Evolutionary conservation across 345 rosid species (phyloP), one percentile per base, ranked within the genome.

Genomic region (Iberis pinnata): DNA sequence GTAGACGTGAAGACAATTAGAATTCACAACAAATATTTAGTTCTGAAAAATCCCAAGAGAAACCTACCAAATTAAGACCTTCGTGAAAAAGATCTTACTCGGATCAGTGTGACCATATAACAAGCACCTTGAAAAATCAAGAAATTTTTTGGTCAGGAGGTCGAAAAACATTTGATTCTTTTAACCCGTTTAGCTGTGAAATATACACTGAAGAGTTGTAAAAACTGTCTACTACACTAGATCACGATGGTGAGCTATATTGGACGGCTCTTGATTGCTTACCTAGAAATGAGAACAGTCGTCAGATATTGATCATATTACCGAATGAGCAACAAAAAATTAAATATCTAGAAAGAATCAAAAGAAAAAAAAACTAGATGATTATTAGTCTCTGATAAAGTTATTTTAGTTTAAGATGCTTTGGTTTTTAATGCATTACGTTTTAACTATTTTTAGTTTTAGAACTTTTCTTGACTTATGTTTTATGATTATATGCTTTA

Each of bases 41-140:
- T 43, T 35, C 20, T 18, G 4, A 12, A 7, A 48, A 9, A 13
- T 42, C n/a, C 2, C 13, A 16, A 1, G 53, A 48, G 12, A 48
- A 11, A 26, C 12, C 38, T 5, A 1, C 5, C 37, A 48, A 11
- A 16, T 11, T 9, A 15, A 48, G 3, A 48, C 12, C 27, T 44
- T 44, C 49, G n/a, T 3, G 11, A 6, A 44, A 44, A 44, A 22
- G 2, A 22, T 31, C 12, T 14, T 20, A 22, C 12, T 20, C 12
- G 11, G 18, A 44, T 44, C 49, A 20, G 12, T 44, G 49, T 17
- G 49, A 44, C 7, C 49, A 16, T 47, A 26, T 48, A 20, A 48
- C 53, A 27, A 29, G 6, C 17, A 29, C 36, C 3, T 12, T 49
- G 31, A 22, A 49, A 49, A 49, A 49, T 31, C 25, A 49, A 49